A percentile compares a stretch with the other conserved stretches of the same genome.
phyloP scores from a whole-genome alignment of 1,284 basidiomycete genomes.

The Heterobasidion annosum region DNA sequence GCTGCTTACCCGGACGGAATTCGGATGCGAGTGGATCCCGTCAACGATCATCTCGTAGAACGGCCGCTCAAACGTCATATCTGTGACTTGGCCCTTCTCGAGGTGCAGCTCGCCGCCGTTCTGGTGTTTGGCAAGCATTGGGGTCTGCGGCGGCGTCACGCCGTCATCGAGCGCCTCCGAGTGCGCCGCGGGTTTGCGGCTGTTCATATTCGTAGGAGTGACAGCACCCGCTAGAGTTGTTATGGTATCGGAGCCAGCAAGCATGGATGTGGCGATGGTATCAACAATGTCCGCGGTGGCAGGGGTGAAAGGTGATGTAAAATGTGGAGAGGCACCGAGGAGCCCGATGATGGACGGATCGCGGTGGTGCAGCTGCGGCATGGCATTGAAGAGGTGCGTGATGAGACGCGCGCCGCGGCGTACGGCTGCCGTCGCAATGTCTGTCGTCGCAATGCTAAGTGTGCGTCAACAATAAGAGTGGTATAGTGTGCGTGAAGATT shows the following conservation, averaged over 20 bases:
- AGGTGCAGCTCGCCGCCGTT: slow-evolving; percentile 16
- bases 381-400: slow-evolving; percentile 90
- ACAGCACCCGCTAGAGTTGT: not conserved
- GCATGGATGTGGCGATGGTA: not conserved
- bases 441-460: slow-evolving; percentile 52
- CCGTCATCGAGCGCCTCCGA: slow-evolving; percentile 62
- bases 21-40: slow-evolving; percentile 86
- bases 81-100: slow-evolving; percentile 25
- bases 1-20: slow-evolving; percentile 67
- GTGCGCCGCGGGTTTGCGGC: slow-evolving; percentile 15
- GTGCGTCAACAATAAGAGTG: not conserved
- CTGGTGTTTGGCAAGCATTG: slow-evolving; percentile 19
- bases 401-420: slow-evolving; percentile 71
- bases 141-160: slow-evolving; percentile 52
- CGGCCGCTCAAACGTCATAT: slow-evolving; percentile 52
- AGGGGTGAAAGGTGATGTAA: slow-evolving; percentile 29
- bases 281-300: slow-evolving; percentile 10
- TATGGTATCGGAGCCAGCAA: slow-evolving; percentile 5
- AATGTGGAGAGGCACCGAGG: slow-evolving; percentile 66
- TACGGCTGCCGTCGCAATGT: slow-evolving; percentile 60
- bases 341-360: slow-evolving; percentile 85
- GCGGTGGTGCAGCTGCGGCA: slow-evolving; percentile 81
- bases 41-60: slow-evolving; percentile 89
- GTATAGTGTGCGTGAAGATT: not conserved
- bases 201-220: slow-evolving; percentile 7